Percentiles rank a stretch among this genome's conserved stretches.
Conservation (phyloP, 441 rosid genomes). For the Sinapis alba region DNA sequence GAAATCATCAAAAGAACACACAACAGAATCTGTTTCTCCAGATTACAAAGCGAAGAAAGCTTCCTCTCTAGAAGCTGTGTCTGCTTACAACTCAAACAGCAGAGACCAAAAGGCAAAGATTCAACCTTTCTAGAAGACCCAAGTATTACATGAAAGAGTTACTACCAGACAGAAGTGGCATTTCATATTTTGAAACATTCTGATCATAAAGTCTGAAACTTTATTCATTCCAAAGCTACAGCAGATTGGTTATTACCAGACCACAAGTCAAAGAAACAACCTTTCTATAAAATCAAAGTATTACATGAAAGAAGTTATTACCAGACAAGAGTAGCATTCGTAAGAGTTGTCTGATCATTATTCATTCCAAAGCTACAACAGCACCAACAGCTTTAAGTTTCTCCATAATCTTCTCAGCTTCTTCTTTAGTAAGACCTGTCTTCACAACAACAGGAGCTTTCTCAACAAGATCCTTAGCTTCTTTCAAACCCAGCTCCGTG, state of each 20-base stretch:
- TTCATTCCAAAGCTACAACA: slow-evolving; percentile 52
- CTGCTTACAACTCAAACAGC: slow-evolving; percentile 84
- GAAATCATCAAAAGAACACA: background rate
- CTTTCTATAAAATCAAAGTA: slow-evolving; percentile 79
- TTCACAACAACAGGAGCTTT: slow-evolving; percentile 61
- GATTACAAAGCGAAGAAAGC: slow-evolving; percentile 89
- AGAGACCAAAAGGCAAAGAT: slow-evolving; percentile 64
- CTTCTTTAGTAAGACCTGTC: slow-evolving; percentile 59
- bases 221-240: slow-evolving; percentile 29
- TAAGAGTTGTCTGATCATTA: background rate
- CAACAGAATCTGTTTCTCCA: slow-evolving; percentile 28
- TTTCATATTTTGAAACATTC: slow-evolving; percentile 34
- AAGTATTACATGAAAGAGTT: slow-evolving; percentile 78
- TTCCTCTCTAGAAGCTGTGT: slow-evolving; percentile 63
- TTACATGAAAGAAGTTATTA: slow-evolving; percentile 73
- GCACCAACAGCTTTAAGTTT: slow-evolving; percentile 68
- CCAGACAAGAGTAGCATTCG: slow-evolving; percentile 61
- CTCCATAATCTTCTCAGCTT: slow-evolving; percentile 52
- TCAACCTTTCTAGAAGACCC: slow-evolving; percentile 73
- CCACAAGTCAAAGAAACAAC: slow-evolving; percentile 71
- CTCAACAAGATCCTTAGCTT: slow-evolving; percentile 68
- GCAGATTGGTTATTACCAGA: slow-evolving; percentile 90
- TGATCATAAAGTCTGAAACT: too few species aligned
- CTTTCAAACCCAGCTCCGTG: slow-evolving; percentile 63
- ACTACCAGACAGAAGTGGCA: slow-evolving; percentile 64